Conservation (phyloP, 805 yeast species). For the Naumovozyma dairenensis region DNA sequence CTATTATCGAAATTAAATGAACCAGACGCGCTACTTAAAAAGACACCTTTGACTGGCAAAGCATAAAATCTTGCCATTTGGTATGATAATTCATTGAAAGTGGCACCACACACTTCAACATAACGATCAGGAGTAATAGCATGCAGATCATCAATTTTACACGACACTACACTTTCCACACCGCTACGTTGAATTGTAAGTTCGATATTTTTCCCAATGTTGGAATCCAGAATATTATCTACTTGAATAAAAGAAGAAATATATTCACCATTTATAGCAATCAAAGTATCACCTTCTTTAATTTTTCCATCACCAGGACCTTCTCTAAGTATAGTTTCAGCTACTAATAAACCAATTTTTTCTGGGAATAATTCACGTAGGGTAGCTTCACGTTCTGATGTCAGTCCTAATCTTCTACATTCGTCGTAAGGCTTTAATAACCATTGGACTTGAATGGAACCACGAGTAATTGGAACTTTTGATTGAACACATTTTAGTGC, state of each 20-base stretch:
- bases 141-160: conserved; percentile 67
- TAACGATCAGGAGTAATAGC: conserved; percentile 73
- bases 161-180: conserved; percentile 37
- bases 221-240: conserved; percentile 72
- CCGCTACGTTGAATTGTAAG: conserved; percentile 71
- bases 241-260: conserved; percentile 66
- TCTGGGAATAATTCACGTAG: conserved; percentile 65
- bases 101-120: conserved; percentile 77
- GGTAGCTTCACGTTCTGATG: conserved; percentile 57
- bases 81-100: conserved; percentile 76
- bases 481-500: conserved; percentile 69
- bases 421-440: conserved; percentile 77
- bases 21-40: conserved; percentile 65
- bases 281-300: conserved; percentile 77
- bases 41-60: conserved; percentile 78
- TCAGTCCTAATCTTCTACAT: conserved; percentile 78
- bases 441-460: conserved; percentile 91
- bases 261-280: conserved; percentile 56
- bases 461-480: conserved; percentile 58
- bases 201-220: conserved; percentile 48
- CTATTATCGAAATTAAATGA: conserved; percentile 53
- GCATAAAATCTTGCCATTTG: conserved; percentile 82
- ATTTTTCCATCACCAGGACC: conserved; percentile 73
- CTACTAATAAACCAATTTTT: conserved; percentile 72
- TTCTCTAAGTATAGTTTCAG: conserved; percentile 68